Conservation (phyloP, 148 eudicot species). For the Chenopodium album region DNA sequence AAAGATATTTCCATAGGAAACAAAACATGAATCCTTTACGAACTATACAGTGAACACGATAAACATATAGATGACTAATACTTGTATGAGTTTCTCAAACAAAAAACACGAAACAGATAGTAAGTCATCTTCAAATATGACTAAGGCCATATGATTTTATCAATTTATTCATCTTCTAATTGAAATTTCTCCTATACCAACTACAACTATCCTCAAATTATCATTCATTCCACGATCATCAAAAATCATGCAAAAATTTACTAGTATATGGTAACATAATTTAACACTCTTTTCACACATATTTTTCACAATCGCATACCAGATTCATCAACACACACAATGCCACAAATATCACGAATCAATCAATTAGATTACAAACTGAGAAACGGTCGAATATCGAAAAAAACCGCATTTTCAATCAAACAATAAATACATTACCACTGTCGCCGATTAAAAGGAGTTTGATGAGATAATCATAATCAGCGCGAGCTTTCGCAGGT, state of each 20-base stretch:
- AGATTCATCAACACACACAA: constrained; percentile 1
- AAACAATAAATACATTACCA: constrained; percentile 43
- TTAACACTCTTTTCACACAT: not conserved
- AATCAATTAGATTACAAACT: not conserved
- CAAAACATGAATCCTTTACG: not conserved
- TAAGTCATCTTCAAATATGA: constrained; percentile 2
- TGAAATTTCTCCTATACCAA: not conserved
- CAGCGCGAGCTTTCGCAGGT: constrained; percentile 90
- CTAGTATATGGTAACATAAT: not conserved
- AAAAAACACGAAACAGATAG: not conserved
- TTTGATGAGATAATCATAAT: constrained; percentile 89
- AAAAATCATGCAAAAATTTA: not conserved
- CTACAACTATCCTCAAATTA: not conserved
- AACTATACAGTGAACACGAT: not conserved
- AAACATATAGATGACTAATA: not conserved
- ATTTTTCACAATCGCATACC: constrained; percentile 4
- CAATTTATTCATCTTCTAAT: not conserved
- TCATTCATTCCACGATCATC: not conserved
- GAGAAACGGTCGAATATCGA: constrained; percentile 12
- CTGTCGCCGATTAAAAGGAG: constrained; percentile 90
- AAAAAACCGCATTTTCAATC: not conserved
- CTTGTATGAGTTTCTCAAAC: too few species aligned
- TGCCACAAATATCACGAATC: not conserved
- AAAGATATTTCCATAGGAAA: not conserved
- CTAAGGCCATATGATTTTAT: not conserved